Evolutionary conservation across 345 rosid species (phyloP), one percentile per base, ranked within the genome.

Genomic region (Corchorus capsularis): DNA sequence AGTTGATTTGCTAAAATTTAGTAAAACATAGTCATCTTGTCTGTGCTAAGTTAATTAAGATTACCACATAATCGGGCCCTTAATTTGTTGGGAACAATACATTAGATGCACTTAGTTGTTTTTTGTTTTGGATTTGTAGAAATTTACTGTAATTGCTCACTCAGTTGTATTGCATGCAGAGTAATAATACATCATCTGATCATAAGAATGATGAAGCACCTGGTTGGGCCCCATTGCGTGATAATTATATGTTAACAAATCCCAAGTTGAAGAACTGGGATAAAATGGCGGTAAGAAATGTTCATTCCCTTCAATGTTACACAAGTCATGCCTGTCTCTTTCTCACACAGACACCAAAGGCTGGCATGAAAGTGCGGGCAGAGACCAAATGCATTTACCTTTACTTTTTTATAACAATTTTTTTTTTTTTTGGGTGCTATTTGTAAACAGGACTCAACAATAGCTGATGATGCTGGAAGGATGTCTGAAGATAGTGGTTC

Each of bases 191-290:
- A 50, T 70, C 83, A 22, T 77, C 88, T 7, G 84, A 72, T 43
- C 16, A 70, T 6, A 63, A 19, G 6, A 86, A 76, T n/a, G 85
- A 75, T 6, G 94, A 87, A 79, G 90, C 85, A 41, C 99, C 98
- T 27, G 90, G 88, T 12, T 96, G 99, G 99, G 98, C 99, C 78
- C 98, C 99, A 60, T 77, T 96, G 53, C 90, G 92, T 9, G 98
- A 96, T 71, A 96, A 90, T 79, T 96, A 85, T 86, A 93, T 96
- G 98, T 80, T 96, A 67, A 90, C 97, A 43, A 96, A 80, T 82
- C 88, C 94, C 20, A 90, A 89, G 88, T 83, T 96, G 65, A 96
- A 90, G 82, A 87, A 90, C 76, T 92, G 99, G 99, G 99, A 96
- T 77, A 96, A 92, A 67, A 81, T 85, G 88, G 89, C 80, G 83